Evolutionary conservation across 192 early-diverging fungal species (phyloP).

Genomic region (Backusella morwellensis): DNA sequence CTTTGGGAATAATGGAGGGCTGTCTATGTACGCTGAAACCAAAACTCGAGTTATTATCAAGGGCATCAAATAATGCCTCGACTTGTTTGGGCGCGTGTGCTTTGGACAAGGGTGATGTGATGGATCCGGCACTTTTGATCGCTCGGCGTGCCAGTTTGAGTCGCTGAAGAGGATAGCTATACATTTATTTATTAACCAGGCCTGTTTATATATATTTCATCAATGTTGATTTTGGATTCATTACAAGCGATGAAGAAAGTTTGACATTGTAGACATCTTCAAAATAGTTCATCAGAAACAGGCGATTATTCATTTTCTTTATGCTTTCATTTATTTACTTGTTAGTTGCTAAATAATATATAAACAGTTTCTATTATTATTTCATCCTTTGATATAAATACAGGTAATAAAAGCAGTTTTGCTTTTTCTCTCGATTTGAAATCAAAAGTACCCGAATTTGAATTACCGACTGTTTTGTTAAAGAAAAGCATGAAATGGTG

Average conservation of each 20-base stretch:
- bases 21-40: neutral
- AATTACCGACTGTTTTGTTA: too few relatives aligned
- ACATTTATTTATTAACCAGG: neutral
- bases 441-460: too few relatives aligned
- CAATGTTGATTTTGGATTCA: neutral
- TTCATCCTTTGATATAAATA: too few relatives aligned
- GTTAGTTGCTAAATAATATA: neutral
- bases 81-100: constrained; percentile 4
- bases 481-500: too few relatives aligned
- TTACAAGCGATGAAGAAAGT: constrained; percentile 14
- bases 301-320: neutral
- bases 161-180: constrained; percentile 12
- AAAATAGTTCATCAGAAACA: neutral
- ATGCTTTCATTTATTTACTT: neutral
- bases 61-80: neutral
- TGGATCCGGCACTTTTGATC: neutral
- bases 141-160: neutral
- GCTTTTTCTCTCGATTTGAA: too few relatives aligned
- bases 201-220: neutral
- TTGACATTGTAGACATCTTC: neutral
- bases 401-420: too few relatives aligned
- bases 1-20: constrained; percentile 1
- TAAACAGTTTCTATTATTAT: neutral
- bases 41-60: neutral
- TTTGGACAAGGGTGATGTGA: neutral